Evolutionary conservation across 176 grass and related monocot genomes (phyloP), one percentile per base, ranked within the genome.

Genomic region (Poa pratensis): DNA sequence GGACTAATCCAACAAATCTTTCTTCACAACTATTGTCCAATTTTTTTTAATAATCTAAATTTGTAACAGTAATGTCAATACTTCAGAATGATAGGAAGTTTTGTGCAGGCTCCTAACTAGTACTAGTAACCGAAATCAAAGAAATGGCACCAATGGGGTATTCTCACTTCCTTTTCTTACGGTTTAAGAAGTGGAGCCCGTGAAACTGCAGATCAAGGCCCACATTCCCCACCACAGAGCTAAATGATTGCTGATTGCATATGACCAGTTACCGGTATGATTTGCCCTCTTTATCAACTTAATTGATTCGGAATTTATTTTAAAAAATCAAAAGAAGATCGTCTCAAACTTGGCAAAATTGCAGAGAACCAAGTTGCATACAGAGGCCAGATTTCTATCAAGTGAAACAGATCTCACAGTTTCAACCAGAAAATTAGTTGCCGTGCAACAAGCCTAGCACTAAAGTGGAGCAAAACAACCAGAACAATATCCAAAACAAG

Each of bases 351-450:
- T 84, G 76, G 23, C 13, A 15, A 7, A 91, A 27, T 63, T 53
- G 23, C 60, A 63, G 8, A 63, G 8, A 76, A 52, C 39, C 42
- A 74, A 86, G 23, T 50, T 69, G 16, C 22, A 61, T 9, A 46
- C 30, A 46, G 60, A 84, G 51, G 49, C 28, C 28, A 63, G 61
- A 20, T 83, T 60, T 49, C 73, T 49, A 72, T 73, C 23, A 83
- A 84, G 69, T 49, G 63, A 80, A 80, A 75, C 54, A n/a, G 84
- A 91, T 87, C 59, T 78, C 42, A 62, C 37, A 73, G 85, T 89
- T 24, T 13, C 30, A 63, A 46, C 7, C 57, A 86, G 39, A 83
- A 76, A 86, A 76, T 67, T 34, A 26, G 13, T 30, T 45, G 37
- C 18, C 54, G 3, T n/a, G 30, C 64, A 76, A 69, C 11, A 80